Base-by-base conservation (phyloP, 495 filamentous ascomycete genomes). In the Aspergillus asperescens region DNA sequence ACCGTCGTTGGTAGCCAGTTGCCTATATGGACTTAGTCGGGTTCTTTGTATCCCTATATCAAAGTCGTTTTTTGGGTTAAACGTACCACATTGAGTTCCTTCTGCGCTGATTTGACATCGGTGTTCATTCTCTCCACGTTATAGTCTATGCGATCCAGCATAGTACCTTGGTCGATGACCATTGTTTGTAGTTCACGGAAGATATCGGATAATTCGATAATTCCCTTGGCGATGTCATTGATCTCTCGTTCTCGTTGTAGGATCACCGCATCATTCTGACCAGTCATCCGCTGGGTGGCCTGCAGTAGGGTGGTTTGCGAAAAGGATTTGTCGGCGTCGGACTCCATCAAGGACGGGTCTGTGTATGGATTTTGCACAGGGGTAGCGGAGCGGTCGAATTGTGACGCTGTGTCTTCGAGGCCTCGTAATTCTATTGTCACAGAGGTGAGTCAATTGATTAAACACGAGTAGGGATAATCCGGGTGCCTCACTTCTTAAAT, bases 161-260 rank as follows among this genome's bases (percentile, higher is more conserved):
- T 90, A 23, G 89, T 96, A 10, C 93, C 93, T 70, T 98, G 93
- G 67, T 98, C 93, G 53, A 98, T 98, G 50, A 98, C 85, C 90
- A 98, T 96, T 18, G 77, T 82, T 63, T 98, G 94, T 16, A 98
- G 71, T 56, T 97, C 94, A 39, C 92, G 89, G 76, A 98, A 98
- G 34, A 98, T 90, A 63, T 95, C 90, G 1, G 90, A 85, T 2
- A 98, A 77, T 58, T 97, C 94, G 60, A 98, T 96, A 66, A 98
- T 96, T 35, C 93, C 93, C 61, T 95, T 90, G 0, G 93, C 93
- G 54, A 98, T 97, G 54, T 96, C 89, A 53, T 91, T 93, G 69
- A 98, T 98, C 64, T 96, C 93, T n/a, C 84, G 81, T 70, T 98
- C 93, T 47, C 93, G 87, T 64, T 96, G 93, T 49, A 83, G 82